These are phyloP conservation scores for Ophiostoma perfectum DNA, from an alignment of 2,329 filamentous ascomycete genomes.

Conservation along the genomic window DNA sequence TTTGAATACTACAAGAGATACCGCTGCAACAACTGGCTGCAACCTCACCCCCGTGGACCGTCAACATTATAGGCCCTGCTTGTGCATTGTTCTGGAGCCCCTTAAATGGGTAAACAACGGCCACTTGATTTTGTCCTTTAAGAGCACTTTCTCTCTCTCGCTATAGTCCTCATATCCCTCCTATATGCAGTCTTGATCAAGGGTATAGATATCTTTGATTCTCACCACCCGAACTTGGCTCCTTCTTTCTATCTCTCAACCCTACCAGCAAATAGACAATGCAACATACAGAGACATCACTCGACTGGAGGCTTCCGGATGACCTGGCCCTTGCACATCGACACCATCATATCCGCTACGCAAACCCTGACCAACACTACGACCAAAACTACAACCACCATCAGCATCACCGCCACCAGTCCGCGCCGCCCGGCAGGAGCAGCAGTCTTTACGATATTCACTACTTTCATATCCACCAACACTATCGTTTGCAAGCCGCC, in stretches of 20 bases:
- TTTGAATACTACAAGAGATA: background rate
- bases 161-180: background rate
- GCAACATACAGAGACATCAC: conserved; percentile 19
- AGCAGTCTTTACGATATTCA: background rate
- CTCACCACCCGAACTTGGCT: background rate
- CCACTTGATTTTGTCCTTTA: background rate
- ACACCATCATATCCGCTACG: background rate
- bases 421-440: background rate
- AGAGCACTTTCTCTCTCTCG: background rate
- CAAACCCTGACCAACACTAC: background rate
- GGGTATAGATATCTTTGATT: background rate
- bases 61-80: background rate
- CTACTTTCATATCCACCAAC: background rate
- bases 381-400: background rate
- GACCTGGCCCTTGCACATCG: conserved; percentile 8
- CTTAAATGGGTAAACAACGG: background rate
- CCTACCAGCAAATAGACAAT: conserved; percentile 13
- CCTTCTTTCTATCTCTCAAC: background rate
- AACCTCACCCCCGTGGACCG: background rate
- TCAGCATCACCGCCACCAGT: background rate
- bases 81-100: background rate
- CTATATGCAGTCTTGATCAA: background rate
- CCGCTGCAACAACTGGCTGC: background rate
- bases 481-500: background rate
- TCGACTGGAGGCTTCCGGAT: conserved; percentile 22